phyloP scores from a whole-genome alignment of 2,329 filamentous ascomycete species.

The Trichoderma sp. region DNA sequence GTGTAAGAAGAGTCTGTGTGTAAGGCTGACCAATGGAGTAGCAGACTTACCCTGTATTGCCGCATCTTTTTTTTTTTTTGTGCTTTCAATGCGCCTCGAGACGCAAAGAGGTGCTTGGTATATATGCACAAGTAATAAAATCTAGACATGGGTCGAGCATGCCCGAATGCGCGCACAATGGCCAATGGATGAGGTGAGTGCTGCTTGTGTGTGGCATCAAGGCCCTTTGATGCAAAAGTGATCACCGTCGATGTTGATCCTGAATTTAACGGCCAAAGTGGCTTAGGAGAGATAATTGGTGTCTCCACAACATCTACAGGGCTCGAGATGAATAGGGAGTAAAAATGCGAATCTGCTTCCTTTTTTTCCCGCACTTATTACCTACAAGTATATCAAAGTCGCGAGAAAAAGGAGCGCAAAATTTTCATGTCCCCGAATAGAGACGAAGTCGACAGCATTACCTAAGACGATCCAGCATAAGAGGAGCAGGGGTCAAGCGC shows the following conservation, averaged over 20 bases:
- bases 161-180: neutral
- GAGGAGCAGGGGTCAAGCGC: constrained; percentile 2
- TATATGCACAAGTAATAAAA: neutral
- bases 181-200: neutral
- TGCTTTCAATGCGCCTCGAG: neutral
- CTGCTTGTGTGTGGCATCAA: neutral
- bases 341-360: neutral
- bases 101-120: neutral
- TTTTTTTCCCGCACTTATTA: constrained; percentile 10
- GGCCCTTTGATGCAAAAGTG: neutral
- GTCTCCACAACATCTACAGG: constrained; percentile 1
- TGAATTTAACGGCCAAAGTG: neutral
- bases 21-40: neutral
- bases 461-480: neutral
- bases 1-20: neutral
- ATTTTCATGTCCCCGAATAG: neutral
- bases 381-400: too few relatives aligned
- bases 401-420: neutral
- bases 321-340: neutral
- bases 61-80: neutral
- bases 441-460: neutral
- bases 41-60: neutral
- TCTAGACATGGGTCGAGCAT: neutral
- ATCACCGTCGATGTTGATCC: constrained; percentile 19
- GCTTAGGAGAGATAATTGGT: neutral